A percentile compares a stretch with the other conserved stretches of the same genome.
These are phyloP conservation scores for Globisporangium mamillatum DNA, from an alignment of 352 stramenopile genomes.

Conservation along the genomic window DNA sequence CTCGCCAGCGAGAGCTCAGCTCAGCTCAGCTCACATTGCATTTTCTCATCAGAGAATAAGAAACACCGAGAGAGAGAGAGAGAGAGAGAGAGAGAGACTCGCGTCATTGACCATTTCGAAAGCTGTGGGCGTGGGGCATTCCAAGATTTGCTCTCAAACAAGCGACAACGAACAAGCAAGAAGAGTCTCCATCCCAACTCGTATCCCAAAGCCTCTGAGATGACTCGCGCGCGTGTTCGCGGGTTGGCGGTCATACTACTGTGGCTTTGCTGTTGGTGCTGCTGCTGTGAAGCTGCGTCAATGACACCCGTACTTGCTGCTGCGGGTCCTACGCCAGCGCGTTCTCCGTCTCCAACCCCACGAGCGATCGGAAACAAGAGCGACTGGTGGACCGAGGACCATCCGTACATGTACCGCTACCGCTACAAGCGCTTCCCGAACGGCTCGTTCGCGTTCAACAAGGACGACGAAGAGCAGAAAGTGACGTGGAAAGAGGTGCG, in stretches of 20 bases:
- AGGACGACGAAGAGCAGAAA: slow-evolving; percentile 8
- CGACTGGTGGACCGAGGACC: slow-evolving; percentile 45
- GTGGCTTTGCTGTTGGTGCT: slow-evolving; percentile 4
- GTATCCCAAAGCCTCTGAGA: not conserved
- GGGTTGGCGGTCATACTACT: not conserved
- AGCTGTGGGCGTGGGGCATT: not conserved
- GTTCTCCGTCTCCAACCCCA: not conserved
- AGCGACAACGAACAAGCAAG: not conserved
- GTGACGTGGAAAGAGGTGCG: slow-evolving; percentile 14
- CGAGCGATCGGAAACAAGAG: slow-evolving; percentile 13
- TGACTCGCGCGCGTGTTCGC: not conserved
- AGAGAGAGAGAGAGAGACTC: not conserved
- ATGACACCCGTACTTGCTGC: not conserved
- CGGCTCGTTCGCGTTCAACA: slow-evolving; percentile 33
- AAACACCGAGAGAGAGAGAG: not conserved
- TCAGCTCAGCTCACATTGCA: not conserved
- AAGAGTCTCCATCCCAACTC: not conserved
- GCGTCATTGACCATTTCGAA: not conserved
- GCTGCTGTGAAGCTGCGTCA: not conserved
- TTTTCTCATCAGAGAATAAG: not conserved
- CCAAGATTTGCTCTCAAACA: slow-evolving; percentile 3
- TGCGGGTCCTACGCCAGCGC: not conserved
- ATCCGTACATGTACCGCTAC: slow-evolving; percentile 38
- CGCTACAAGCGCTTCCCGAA: slow-evolving; percentile 38
- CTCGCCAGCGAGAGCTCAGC: not conserved